Evolutionary conservation across 371 early-diverging fungal genomes (phyloP).

Genomic region (Mortierella sp.): DNA sequence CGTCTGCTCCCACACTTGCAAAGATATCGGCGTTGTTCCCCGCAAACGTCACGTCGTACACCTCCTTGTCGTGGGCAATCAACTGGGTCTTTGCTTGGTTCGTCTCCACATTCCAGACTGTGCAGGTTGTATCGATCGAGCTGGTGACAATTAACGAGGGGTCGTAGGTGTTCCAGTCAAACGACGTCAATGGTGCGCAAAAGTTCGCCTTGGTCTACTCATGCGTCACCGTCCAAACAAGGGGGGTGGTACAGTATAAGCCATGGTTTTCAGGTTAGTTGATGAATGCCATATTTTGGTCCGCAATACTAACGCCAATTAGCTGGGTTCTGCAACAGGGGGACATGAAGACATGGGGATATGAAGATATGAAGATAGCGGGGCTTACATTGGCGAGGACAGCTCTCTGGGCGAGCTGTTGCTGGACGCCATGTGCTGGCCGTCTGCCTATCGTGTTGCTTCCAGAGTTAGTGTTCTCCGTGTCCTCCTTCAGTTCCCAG

Average conservation of each 20-base stretch:
- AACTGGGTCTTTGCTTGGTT: constrained; percentile 96
- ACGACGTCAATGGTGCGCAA: constrained; percentile 93
- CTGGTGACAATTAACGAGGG: constrained; percentile 89
- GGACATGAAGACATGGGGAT: not conserved
- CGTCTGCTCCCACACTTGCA: constrained; percentile 97
- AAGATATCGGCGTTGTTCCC: constrained; percentile 90
- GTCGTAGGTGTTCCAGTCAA: constrained; percentile 96
- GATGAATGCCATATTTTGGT: not conserved
- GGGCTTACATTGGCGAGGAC: constrained; percentile 69
- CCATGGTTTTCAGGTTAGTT: not conserved
- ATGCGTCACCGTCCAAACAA: not conserved
- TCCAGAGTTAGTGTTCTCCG: constrained; percentile 41
- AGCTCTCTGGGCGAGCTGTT: constrained; percentile 63
- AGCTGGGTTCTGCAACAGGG: not conserved
- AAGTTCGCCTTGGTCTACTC: constrained; percentile 75
- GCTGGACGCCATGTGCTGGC: constrained; percentile 53
- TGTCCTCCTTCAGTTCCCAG: constrained; percentile 86
- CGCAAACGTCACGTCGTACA: constrained; percentile 96
- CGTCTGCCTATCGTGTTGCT: constrained; percentile 62
- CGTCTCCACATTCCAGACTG: constrained; percentile 96
- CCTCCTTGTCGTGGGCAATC: constrained; percentile 98
- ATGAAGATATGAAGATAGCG: constrained; percentile 15
- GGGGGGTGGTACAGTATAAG: constrained; percentile 12
- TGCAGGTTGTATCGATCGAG: constrained; percentile 98
- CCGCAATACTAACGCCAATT: not conserved